Evolutionary conservation across 2,329 filamentous ascomycete genomes (phyloP).

Genomic region (Iodosphaeria phyllophila): DNA sequence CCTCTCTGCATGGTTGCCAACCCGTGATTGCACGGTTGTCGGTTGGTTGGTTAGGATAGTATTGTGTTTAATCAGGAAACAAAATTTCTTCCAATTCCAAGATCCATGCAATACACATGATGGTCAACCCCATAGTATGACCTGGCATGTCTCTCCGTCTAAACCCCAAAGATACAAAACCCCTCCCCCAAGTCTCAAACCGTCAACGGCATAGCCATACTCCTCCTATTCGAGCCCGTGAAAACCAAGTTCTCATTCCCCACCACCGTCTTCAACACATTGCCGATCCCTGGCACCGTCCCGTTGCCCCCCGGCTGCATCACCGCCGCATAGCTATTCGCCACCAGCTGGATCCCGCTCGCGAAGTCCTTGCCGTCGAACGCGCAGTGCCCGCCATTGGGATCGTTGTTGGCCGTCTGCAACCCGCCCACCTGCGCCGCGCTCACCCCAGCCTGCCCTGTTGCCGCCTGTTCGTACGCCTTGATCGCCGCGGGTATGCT

Average conservation of each 20-base stretch:
- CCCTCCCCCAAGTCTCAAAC: neutral
- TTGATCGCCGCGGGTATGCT: constrained; percentile 28
- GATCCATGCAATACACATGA: too few relatives aligned
- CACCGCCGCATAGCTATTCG: constrained; percentile 29
- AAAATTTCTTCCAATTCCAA: too few relatives aligned
- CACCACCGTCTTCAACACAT: constrained; percentile 10
- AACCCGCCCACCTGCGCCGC: constrained; percentile 25
- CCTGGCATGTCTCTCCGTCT: too few relatives aligned
- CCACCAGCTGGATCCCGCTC: constrained; percentile 36
- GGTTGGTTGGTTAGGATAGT: too few relatives aligned
- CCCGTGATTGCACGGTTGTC: too few relatives aligned
- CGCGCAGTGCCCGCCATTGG: constrained; percentile 36
- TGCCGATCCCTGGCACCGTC: constrained; percentile 27
- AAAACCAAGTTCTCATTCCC: constrained; percentile 2
- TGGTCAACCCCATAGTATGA: too few relatives aligned
- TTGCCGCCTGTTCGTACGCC: constrained; percentile 30
- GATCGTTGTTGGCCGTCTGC: constrained; percentile 38
- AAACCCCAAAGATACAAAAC: too few relatives aligned
- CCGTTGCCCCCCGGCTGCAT: constrained; percentile 34
- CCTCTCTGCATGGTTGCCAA: too few relatives aligned
- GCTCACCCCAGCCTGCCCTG: constrained; percentile 21
- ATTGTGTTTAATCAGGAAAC: too few relatives aligned
- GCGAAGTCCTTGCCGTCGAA: constrained; percentile 35
- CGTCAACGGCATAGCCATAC: constrained; percentile 1
- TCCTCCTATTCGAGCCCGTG: constrained; percentile 1